phyloP scores from a whole-genome alignment of 331 rosid species.

The Stylosanthes scabra region DNA sequence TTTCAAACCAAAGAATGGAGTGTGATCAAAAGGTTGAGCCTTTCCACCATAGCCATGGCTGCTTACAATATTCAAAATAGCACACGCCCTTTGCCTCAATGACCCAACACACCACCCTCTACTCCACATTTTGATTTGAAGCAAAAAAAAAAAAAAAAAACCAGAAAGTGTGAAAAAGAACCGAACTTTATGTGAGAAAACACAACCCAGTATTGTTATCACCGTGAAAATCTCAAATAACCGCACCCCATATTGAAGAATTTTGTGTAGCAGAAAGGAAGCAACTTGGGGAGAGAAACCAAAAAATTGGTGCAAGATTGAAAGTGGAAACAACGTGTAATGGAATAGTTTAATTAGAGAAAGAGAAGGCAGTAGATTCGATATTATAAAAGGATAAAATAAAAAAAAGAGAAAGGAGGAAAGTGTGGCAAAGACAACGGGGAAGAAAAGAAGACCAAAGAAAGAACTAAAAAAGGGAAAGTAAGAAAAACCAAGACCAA shows the following conservation, averaged over 20 bases:
- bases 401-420: constrained; percentile 24
- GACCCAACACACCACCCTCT: constrained; percentile 44
- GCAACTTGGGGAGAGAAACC: constrained; percentile 12
- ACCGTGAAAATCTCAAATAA: constrained; percentile 24
- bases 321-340: neutral
- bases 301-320: neutral
- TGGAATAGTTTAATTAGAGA: neutral
- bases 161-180: too few relatives aligned
- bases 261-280: too few relatives aligned
- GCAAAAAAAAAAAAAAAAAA: neutral
- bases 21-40: constrained; percentile 30
- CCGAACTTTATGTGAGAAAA: constrained; percentile 4
- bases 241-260: constrained; percentile 27
- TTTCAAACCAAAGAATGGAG: constrained; percentile 31
- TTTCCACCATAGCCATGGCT: constrained; percentile 39
- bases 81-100: constrained; percentile 50
- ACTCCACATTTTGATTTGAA: constrained; percentile 55
- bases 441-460: constrained; percentile 7
- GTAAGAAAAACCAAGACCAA: constrained; percentile 19
- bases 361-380: neutral
- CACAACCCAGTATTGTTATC: constrained; percentile 10
- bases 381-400: neutral
- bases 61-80: constrained; percentile 21
- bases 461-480: constrained; percentile 15
- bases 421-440: constrained; percentile 38